Conservation (phyloP, 495 filamentous ascomycete species). For the Aspergillus ellipticus region DNA sequence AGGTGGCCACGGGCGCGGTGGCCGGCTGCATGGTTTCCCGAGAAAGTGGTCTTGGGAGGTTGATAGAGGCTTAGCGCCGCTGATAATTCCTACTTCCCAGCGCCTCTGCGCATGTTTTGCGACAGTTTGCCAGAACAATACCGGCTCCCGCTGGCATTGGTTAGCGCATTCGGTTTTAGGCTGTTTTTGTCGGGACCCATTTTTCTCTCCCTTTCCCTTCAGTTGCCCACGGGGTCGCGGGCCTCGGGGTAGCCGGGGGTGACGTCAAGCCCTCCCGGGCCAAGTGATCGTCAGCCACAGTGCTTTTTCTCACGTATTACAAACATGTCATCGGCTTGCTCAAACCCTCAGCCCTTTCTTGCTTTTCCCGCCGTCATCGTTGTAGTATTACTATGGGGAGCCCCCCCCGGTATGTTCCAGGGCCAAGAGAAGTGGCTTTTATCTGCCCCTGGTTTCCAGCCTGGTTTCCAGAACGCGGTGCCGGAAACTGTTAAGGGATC, state of each 20-base stretch:
- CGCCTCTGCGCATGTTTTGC: neutral
- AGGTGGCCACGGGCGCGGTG: neutral
- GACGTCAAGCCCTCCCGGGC: constrained; percentile 9
- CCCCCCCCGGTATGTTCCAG: too few relatives aligned
- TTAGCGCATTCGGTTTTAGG: neutral
- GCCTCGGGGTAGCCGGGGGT: constrained; percentile 13
- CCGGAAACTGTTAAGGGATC: constrained; percentile 14
- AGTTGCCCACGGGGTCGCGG: constrained; percentile 3
- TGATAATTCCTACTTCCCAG: neutral
- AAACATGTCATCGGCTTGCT: neutral
- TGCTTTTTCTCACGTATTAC: neutral
- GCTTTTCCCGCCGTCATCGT: neutral
- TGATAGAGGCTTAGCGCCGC: neutral
- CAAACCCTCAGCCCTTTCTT: neutral
- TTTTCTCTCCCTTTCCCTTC: neutral
- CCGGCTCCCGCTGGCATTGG: neutral
- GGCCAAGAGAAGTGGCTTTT: neutral
- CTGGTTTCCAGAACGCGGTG: constrained; percentile 17
- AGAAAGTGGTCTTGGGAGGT: neutral
- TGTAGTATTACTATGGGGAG: neutral
- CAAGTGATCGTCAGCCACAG: neutral
- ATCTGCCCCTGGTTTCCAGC: constrained; percentile 12
- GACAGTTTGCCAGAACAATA: too few relatives aligned
- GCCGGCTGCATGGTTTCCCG: neutral
- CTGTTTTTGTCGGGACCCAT: neutral